phyloP scores from a whole-genome alignment of 306 rosid genomes.

The Corylus avellana region DNA sequence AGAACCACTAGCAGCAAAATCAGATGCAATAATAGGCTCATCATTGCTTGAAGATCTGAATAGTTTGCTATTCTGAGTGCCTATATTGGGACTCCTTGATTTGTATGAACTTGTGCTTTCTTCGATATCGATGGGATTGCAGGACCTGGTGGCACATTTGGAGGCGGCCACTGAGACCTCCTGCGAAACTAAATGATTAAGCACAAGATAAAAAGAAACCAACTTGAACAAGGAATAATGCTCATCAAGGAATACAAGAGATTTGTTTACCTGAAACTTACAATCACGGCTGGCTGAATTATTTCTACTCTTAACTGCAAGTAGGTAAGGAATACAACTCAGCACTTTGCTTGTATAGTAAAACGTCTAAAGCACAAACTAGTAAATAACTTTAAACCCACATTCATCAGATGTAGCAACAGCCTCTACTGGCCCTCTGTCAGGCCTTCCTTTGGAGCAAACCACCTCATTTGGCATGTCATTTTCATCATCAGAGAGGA shows the following conservation, averaged over 20 bases:
- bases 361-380: slow-evolving; percentile 25
- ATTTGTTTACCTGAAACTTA: slow-evolving; percentile 55
- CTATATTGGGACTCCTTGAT: slow-evolving; percentile 40
- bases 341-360: slow-evolving; percentile 24
- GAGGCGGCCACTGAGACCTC: slow-evolving; percentile 47
- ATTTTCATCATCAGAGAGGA: slow-evolving; percentile 77
- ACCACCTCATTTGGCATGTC: slow-evolving; percentile 44
- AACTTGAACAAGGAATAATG: slow-evolving; percentile 21
- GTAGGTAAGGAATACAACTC: slow-evolving; percentile 33
- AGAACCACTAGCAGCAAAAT: slow-evolving; percentile 56
- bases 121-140: slow-evolving; percentile 43
- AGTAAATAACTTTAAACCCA: slow-evolving; percentile 42
- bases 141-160: slow-evolving; percentile 33
- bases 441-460: slow-evolving; percentile 42
- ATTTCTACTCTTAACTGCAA: slow-evolving; percentile 56
- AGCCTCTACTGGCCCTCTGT: slow-evolving; percentile 37
- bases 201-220: slow-evolving; percentile 20
- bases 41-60: slow-evolving; percentile 55
- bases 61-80: slow-evolving; percentile 39
- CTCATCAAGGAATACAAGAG: slow-evolving; percentile 20
- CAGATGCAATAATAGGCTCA: slow-evolving; percentile 35
- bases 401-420: slow-evolving; percentile 52
- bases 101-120: slow-evolving; percentile 78
- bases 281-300: slow-evolving; percentile 32
- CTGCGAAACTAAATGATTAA: slow-evolving; percentile 47